Conservation (phyloP, 2,329 filamentous ascomycete species). For the Colletotrichum filicis region DNA sequence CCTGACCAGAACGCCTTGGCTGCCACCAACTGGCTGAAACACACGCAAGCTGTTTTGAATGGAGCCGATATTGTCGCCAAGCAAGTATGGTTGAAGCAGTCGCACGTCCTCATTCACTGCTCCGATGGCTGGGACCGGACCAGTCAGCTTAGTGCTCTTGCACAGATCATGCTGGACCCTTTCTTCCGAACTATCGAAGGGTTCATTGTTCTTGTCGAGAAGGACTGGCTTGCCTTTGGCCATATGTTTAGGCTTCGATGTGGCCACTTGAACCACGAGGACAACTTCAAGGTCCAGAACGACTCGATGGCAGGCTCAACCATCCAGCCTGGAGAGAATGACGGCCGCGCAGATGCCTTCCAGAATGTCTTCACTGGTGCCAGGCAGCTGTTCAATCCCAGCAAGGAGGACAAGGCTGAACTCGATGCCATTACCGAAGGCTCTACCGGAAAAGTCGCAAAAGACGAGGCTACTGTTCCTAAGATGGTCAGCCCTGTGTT, state of each 20-base stretch:
- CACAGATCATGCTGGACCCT: constrained; percentile 93
- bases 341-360: constrained; percentile 77
- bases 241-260: constrained; percentile 97
- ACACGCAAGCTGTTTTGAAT: constrained; percentile 85
- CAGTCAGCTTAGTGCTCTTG: constrained; percentile 89
- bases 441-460: constrained; percentile 52
- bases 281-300: constrained; percentile 91
- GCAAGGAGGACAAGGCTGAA: constrained; percentile 70
- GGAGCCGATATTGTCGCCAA: constrained; percentile 86
- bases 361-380: constrained; percentile 88
- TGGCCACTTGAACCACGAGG: constrained; percentile 87
- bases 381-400: constrained; percentile 88
- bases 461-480: constrained; percentile 78
- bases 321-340: constrained; percentile 70
- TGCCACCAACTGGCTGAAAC: constrained; percentile 91
- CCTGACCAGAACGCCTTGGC: constrained; percentile 84
- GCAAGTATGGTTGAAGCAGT: constrained; percentile 91
- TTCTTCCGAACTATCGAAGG: constrained; percentile 95
- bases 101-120: constrained; percentile 95
- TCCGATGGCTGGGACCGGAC: constrained; percentile 99
- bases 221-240: constrained; percentile 97
- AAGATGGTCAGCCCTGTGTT: constrained; percentile 97
- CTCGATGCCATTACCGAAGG: constrained; percentile 61
- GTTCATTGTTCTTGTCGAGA: constrained; percentile 94
- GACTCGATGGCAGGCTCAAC: constrained; percentile 76